Conservation (phyloP, 306 rosid species). For the Cucurbita argyrosperma region DNA sequence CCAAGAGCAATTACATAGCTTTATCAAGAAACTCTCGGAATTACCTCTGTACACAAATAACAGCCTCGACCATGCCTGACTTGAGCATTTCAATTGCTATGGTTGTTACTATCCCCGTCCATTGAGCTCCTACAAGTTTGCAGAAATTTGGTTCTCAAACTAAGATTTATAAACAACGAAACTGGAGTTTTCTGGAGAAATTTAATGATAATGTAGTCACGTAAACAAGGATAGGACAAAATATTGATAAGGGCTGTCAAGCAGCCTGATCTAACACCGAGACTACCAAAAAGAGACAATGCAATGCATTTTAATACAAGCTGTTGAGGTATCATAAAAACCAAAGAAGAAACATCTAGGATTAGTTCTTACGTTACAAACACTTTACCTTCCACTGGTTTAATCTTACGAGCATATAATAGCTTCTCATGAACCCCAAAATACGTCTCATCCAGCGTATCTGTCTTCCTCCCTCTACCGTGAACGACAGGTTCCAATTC, state of each 20-base stretch:
- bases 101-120: slow-evolving; percentile 97
- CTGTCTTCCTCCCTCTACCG: slow-evolving; percentile 80
- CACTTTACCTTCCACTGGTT: slow-evolving; percentile 72
- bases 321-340: not conserved
- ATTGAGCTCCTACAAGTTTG: slow-evolving; percentile 66
- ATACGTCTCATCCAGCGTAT: slow-evolving; percentile 55
- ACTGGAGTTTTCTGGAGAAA: not conserved
- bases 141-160: not conserved
- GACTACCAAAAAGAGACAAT: not conserved
- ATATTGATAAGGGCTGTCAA: not conserved
- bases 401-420: slow-evolving; percentile 73
- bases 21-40: not conserved
- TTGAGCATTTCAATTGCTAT: slow-evolving; percentile 92
- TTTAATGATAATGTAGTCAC: not conserved
- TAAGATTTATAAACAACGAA: not conserved
- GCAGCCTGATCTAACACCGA: not conserved
- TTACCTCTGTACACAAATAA: slow-evolving; percentile 88
- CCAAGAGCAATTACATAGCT: not conserved
- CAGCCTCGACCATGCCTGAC: slow-evolving; percentile 97
- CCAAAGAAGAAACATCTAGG: not conserved
- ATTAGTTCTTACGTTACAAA: not conserved
- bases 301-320: not conserved
- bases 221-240: not conserved
- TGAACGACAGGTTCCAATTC: slow-evolving; percentile 77
- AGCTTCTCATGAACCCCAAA: slow-evolving; percentile 70